Evolutionary conservation across 768 basidiomycete genomes (phyloP).

Genomic region (Dioszegia aurantiaca): DNA sequence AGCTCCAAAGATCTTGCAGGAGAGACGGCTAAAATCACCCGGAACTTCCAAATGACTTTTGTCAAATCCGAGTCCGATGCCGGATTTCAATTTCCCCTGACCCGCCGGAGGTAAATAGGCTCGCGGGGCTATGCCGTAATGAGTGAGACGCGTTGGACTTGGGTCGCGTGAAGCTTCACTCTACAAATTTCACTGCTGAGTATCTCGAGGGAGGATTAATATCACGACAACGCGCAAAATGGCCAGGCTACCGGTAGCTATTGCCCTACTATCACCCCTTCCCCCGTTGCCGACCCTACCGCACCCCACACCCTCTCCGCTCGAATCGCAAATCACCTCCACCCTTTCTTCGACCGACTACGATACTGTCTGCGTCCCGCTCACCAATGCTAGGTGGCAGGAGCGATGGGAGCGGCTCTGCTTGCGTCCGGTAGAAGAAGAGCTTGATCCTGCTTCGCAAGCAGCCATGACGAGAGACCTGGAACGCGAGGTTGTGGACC

Average conservation of each 20-base stretch:
- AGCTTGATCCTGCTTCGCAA: slow-evolving; percentile 23
- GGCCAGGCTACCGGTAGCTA: slow-evolving; percentile 37
- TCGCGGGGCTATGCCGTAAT: neutral
- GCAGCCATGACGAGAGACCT: slow-evolving; percentile 50
- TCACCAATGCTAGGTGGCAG: slow-evolving; percentile 85
- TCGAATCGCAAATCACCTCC: slow-evolving; percentile 30
- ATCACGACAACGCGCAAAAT: no score
- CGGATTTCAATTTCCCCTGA: no score
- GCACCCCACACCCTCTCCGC: slow-evolving; percentile 34
- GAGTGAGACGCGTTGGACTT: neutral
- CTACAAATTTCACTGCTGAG: slow-evolving; percentile 2
- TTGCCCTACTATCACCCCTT: slow-evolving; percentile 29
- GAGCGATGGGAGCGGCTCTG: slow-evolving; percentile 88
- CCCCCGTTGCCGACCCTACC: slow-evolving; percentile 37
- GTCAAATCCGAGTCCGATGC: no score
- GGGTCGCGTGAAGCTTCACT: neutral
- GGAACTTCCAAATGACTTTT: no score
- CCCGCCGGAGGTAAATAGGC: no score
- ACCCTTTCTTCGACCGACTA: slow-evolving; percentile 59
- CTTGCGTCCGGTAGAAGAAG: slow-evolving; percentile 54
- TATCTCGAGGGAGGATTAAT: no score
- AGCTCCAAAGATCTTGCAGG: no score
- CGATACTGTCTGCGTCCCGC: slow-evolving; percentile 71
- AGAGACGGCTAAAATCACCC: no score
- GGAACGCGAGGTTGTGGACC: slow-evolving; percentile 51